Evolutionary conservation across 2,329 filamentous ascomycete genomes (phyloP).

Genomic region (Pseudopithomyces maydicus): DNA sequence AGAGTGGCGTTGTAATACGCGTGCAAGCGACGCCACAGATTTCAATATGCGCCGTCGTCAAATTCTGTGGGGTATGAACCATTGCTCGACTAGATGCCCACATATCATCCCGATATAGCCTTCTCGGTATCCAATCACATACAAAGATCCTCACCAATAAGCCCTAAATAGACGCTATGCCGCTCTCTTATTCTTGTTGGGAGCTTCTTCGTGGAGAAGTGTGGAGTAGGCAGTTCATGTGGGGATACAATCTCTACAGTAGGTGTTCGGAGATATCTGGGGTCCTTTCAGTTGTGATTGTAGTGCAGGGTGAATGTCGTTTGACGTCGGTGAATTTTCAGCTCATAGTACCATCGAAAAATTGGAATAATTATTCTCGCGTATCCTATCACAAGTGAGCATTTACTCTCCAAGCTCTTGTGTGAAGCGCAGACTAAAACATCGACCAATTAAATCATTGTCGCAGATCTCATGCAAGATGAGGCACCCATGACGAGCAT

Average conservation of each 20-base stretch:
- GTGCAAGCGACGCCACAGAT: background rate
- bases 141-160: background rate
- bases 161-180: background rate
- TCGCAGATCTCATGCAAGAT: slow-evolving; percentile 27
- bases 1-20: no score
- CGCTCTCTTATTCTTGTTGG: background rate
- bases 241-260: background rate
- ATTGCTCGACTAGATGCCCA: background rate
- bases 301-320: no score
- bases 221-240: background rate
- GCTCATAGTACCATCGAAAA: no score
- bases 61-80: slow-evolving; percentile 1
- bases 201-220: slow-evolving; percentile 2
- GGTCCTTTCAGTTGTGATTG: background rate
- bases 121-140: background rate
- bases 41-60: background rate
- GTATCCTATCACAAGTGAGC: no score
- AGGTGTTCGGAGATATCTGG: background rate
- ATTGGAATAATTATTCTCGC: no score
- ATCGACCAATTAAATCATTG: background rate
- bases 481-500: slow-evolving; percentile 35
- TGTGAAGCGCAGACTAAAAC: background rate
- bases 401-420: no score
- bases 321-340: no score
- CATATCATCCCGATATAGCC: background rate